Conservation (phyloP, 2,329 filamentous ascomycete genomes). For the Colletotrichum magnum region DNA sequence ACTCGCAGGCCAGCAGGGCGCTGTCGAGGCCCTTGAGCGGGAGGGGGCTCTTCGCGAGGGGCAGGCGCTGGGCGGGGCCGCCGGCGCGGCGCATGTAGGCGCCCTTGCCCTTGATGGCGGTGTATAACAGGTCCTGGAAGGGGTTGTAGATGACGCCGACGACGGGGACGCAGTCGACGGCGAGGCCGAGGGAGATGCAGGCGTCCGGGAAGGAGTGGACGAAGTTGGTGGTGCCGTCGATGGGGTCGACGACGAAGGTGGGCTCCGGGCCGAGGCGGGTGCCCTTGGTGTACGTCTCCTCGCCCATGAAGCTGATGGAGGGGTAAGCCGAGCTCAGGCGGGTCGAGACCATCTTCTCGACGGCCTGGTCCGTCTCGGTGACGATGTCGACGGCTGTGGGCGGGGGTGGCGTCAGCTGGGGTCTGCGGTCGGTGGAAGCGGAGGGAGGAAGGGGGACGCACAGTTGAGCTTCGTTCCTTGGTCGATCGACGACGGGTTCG, state of each 20-base stretch:
- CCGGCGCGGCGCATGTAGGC: constrained; percentile 68
- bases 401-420: background rate
- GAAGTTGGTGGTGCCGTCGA: constrained; percentile 88
- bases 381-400: constrained; percentile 75
- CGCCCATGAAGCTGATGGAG: constrained; percentile 76
- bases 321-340: constrained; percentile 69
- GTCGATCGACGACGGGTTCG: constrained; percentile 70
- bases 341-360: constrained; percentile 73
- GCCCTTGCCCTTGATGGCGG: constrained; percentile 77
- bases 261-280: constrained; percentile 73
- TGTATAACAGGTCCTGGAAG: constrained; percentile 78
- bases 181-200: constrained; percentile 82
- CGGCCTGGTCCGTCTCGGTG: constrained; percentile 76
- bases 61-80: constrained; percentile 54
- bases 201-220: constrained; percentile 82
- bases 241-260: constrained; percentile 86
- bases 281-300: constrained; percentile 82
- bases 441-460: constrained; percentile 48
- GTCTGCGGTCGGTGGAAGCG: background rate
- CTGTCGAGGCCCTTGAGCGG: constrained; percentile 72
- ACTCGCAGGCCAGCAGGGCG: constrained; percentile 79
- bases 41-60: constrained; percentile 62
- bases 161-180: constrained; percentile 71
- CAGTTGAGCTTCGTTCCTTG: constrained; percentile 77
- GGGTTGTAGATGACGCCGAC: constrained; percentile 88